Conservation (phyloP, 768 basidiomycete species). For the Calocera cornea region DNA sequence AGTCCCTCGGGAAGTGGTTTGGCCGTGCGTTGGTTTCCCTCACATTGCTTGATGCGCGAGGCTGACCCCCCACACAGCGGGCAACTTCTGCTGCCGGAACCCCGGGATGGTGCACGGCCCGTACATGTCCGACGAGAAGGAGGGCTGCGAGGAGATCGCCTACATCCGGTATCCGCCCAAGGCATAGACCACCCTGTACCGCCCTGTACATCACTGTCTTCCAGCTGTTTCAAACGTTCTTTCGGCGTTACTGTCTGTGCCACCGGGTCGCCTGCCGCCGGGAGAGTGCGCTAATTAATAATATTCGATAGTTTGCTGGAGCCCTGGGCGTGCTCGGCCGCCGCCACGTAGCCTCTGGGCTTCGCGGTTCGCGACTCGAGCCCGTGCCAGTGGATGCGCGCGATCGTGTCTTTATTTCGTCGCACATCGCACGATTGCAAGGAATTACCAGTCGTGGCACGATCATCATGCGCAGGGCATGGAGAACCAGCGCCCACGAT, state of each 20-base stretch:
- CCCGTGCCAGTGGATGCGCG: too few species aligned
- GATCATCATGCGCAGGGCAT: background rate
- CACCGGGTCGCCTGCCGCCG: background rate
- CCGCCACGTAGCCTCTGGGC: too few species aligned
- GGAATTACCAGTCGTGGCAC: background rate
- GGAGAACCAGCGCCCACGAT: too few species aligned
- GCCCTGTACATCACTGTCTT: too few species aligned
- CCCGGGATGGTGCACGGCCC: conserved; percentile 7
- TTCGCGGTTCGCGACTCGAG: too few species aligned
- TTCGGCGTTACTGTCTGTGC: background rate
- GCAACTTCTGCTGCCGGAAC: background rate
- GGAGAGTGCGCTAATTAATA: background rate
- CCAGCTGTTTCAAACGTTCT: background rate
- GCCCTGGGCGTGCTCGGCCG: too few species aligned
- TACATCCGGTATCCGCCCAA: conserved; percentile 5
- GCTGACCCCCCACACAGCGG: too few species aligned
- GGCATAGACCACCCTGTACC: background rate
- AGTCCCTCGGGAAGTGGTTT: background rate
- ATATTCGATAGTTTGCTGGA: too few species aligned
- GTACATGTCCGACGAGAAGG: background rate
- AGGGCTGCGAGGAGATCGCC: conserved; percentile 5
- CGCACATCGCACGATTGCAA: background rate
- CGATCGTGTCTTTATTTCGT: background rate
- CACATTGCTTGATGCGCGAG: too few species aligned
- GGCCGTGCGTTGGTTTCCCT: background rate